Conservation (phyloP, 2,329 filamentous ascomycete species). For the Harringtonia aguacate region DNA sequence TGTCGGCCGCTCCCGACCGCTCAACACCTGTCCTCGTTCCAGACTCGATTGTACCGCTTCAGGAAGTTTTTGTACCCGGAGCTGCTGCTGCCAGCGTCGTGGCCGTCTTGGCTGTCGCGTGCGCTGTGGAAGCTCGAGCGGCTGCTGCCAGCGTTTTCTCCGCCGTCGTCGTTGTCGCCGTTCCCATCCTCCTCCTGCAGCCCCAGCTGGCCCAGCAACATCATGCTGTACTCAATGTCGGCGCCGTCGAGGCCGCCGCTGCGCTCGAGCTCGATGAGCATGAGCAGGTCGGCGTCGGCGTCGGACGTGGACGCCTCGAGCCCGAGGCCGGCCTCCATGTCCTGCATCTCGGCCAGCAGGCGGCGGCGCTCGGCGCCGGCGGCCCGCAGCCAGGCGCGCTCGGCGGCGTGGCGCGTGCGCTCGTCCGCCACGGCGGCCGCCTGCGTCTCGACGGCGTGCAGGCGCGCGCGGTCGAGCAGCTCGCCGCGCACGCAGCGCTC, state of each 20-base stretch:
- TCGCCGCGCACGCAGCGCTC: constrained; percentile 28
- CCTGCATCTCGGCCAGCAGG: constrained; percentile 30
- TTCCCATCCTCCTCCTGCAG: neutral
- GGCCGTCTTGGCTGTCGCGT: neutral
- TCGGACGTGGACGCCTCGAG: constrained; percentile 23
- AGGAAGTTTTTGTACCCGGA: neutral
- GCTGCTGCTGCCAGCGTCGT: neutral
- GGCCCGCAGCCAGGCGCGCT: constrained; percentile 34
- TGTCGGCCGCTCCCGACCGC: no score
- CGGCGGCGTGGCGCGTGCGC: constrained; percentile 24
- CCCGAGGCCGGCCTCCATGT: constrained; percentile 21
- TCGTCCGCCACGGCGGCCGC: constrained; percentile 21
- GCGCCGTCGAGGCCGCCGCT: constrained; percentile 31
- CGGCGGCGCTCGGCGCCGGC: constrained; percentile 32
- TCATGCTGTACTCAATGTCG: constrained; percentile 5
- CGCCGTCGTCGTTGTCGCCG: neutral
- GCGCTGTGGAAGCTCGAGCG: no score
- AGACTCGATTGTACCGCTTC: no score
- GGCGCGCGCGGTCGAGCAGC: constrained; percentile 28
- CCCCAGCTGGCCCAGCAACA: constrained; percentile 1
- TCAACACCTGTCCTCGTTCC: no score
- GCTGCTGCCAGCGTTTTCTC: no score
- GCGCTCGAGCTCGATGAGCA: constrained; percentile 8
- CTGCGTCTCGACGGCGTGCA: constrained; percentile 16
- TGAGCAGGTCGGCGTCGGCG: constrained; percentile 8